Evolutionary conservation across 768 basidiomycete species (phyloP).

Genomic region (Lactarius vividus): DNA sequence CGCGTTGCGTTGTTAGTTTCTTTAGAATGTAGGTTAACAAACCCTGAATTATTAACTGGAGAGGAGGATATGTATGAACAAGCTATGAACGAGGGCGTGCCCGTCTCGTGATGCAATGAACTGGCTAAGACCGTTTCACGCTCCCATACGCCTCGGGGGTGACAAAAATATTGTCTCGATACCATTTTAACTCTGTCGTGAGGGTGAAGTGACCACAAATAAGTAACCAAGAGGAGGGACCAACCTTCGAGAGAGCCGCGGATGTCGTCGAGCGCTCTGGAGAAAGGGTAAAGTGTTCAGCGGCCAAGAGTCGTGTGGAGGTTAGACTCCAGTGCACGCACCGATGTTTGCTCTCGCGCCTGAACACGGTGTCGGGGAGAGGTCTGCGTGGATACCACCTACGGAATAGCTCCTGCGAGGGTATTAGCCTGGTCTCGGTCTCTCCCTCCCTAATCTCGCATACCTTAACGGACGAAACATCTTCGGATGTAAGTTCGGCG

Average conservation of each 20-base stretch:
- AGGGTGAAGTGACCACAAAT: constrained; percentile 6
- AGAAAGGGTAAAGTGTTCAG: background rate
- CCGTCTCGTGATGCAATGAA: background rate
- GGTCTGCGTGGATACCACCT: constrained; percentile 60
- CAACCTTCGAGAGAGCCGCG: constrained; percentile 68
- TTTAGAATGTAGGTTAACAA: background rate
- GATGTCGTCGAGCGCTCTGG: constrained; percentile 83
- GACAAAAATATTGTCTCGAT: constrained; percentile 70
- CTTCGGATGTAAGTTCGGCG: constrained; percentile 37
- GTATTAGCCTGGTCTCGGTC: background rate
- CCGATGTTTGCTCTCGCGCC: constrained; percentile 56
- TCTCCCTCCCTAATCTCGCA: background rate
- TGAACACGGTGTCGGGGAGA: constrained; percentile 28
- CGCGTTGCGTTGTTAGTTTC: background rate
- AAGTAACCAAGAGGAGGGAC: constrained; percentile 7
- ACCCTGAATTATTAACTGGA: background rate
- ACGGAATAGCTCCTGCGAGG: constrained; percentile 60
- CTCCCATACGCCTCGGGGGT: constrained; percentile 31
- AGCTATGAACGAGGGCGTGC: background rate
- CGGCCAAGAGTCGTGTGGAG: background rate
- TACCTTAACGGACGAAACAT: constrained; percentile 84
- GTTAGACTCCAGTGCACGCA: constrained; percentile 31
- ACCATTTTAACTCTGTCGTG: constrained; percentile 70
- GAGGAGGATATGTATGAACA: background rate
- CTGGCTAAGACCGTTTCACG: constrained; percentile 6